phyloP scores from a whole-genome alignment of 352 stramenopile species.

The Phytophthora rubi region DNA sequence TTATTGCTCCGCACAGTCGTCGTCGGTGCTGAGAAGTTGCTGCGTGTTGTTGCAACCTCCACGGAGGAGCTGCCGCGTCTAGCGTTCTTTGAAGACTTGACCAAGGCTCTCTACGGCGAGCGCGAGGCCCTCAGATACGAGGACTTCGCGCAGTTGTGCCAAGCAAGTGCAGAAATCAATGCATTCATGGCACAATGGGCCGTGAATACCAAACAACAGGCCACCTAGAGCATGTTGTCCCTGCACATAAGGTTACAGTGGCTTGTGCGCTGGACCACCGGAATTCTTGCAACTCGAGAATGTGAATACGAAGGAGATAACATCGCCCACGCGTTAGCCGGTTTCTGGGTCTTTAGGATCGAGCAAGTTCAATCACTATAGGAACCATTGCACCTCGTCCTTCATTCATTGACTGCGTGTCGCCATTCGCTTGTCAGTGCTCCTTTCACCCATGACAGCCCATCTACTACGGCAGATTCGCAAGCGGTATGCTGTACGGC shows the following conservation, averaged over 20 bases:
- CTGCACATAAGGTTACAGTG: too few relatives aligned
- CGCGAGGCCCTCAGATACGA: conserved; percentile 30
- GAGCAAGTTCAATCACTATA: too few relatives aligned
- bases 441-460: too few relatives aligned
- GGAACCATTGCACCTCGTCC: not conserved
- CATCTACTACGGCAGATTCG: conserved; percentile 50
- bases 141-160: conserved; percentile 27
- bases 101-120: conserved; percentile 38
- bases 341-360: too few relatives aligned
- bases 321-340: too few relatives aligned
- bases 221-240: too few relatives aligned
- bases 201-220: not conserved
- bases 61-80: conserved; percentile 1
- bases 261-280: not conserved
- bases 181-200: conserved; percentile 26
- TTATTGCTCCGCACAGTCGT: conserved; percentile 37
- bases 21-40: conserved; percentile 19
- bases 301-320: not conserved
- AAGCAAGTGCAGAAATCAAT: conserved; percentile 17
- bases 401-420: not conserved
- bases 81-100: conserved; percentile 36
- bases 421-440: too few relatives aligned
- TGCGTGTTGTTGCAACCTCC: not conserved
- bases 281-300: not conserved
- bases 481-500: conserved; percentile 75